Conservation (phyloP, 306 rosid genomes). For the Cyclanthera cordifolia region DNA sequence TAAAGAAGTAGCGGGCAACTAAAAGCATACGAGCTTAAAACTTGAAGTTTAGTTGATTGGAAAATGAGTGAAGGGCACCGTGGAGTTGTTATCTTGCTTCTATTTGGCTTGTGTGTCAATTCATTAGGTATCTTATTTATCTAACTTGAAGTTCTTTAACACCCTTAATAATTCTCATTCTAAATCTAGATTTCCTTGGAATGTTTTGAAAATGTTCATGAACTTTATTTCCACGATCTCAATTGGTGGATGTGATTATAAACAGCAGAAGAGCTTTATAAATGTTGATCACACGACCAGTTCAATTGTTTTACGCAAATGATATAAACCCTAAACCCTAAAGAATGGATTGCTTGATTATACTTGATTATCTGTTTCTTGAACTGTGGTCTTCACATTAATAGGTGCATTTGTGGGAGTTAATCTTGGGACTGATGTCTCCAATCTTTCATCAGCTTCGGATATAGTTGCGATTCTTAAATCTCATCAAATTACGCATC, state of each 20-base stretch:
- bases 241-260: background rate
- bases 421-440: slow-evolving; percentile 63
- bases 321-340: too few relatives aligned
- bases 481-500: slow-evolving; percentile 58
- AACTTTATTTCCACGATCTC: background rate
- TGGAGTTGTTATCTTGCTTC: slow-evolving; percentile 37
- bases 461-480: slow-evolving; percentile 52
- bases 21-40: background rate
- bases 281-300: background rate
- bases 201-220: background rate
- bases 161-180: background rate
- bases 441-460: slow-evolving; percentile 59
- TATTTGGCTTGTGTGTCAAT: slow-evolving; percentile 33
- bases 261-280: background rate
- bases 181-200: background rate
- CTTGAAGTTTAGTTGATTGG: slow-evolving; percentile 23
- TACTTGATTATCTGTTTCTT: background rate
- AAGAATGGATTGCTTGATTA: background rate
- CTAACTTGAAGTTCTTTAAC: slow-evolving; percentile 8
- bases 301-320: background rate
- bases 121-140: slow-evolving; percentile 37
- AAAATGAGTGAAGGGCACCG: slow-evolving; percentile 44
- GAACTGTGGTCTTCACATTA: slow-evolving; percentile 17
- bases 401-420: slow-evolving; percentile 86
- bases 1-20: background rate